These are phyloP conservation scores for Spinacia oleracea DNA, from an alignment of 179 eudicot species.

Conservation along the genomic window DNA sequence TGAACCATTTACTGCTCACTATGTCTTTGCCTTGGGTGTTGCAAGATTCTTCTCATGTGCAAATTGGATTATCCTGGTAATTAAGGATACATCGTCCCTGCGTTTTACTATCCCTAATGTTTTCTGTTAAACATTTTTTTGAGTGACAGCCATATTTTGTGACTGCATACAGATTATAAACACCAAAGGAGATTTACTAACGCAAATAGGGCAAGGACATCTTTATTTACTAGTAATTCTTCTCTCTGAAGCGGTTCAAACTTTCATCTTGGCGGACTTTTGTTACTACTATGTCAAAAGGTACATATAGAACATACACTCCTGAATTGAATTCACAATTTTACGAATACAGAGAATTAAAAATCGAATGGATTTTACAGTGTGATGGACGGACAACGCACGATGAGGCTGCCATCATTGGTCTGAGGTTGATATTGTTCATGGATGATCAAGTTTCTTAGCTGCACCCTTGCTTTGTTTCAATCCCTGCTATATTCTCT, in stretches of 20 bases:
- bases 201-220: conserved; percentile 56
- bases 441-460: neutral
- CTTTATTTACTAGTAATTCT: conserved; percentile 56
- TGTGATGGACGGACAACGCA: conserved; percentile 53
- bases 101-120: neutral
- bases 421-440: conserved; percentile 21
- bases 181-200: conserved; percentile 47
- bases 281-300: conserved; percentile 67
- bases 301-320: neutral
- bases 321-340: neutral
- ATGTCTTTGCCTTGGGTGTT: conserved; percentile 54
- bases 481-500: too few relatives aligned
- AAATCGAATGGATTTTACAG: conserved; percentile 36
- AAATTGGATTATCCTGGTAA: conserved; percentile 54
- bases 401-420: conserved; percentile 48
- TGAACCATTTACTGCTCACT: conserved; percentile 36
- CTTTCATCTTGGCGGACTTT: conserved; percentile 75
- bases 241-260: conserved; percentile 57
- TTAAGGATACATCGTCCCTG: neutral
- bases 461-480: neutral
- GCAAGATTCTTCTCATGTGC: conserved; percentile 53
- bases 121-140: neutral
- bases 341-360: neutral
- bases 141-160: neutral
- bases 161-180: conserved; percentile 50